Conservation (phyloP, 2,329 filamentous ascomycete species). For the Aureobasidium sp. region DNA sequence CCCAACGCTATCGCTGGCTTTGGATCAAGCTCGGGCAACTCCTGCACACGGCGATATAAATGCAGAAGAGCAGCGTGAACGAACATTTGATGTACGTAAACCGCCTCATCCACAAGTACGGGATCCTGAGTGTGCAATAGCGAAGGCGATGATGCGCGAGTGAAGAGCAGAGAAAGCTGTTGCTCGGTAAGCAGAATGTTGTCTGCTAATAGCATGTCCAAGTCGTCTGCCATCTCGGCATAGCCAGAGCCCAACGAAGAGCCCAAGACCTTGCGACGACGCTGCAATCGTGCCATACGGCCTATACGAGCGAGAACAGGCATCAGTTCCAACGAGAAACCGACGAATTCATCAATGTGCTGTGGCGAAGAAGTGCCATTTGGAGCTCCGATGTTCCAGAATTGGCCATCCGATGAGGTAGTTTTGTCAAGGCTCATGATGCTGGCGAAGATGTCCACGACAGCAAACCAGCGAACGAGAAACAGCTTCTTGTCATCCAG, state of each 20-base stretch:
- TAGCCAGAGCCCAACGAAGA: neutral
- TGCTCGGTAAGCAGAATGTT: constrained; percentile 8
- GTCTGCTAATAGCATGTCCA: constrained; percentile 4
- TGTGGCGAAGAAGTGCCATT: neutral
- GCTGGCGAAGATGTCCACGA: constrained; percentile 9
- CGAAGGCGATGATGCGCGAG: constrained; percentile 2
- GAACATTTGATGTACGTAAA: constrained; percentile 6
- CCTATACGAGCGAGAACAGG: constrained; percentile 8
- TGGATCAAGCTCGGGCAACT: neutral
- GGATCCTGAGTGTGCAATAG: neutral
- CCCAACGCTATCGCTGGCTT: constrained; percentile 4
- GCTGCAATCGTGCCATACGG: constrained; percentile 14
- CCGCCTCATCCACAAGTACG: neutral
- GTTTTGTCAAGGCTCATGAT: constrained; percentile 14
- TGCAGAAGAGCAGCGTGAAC: constrained; percentile 8
- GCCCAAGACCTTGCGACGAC: neutral
- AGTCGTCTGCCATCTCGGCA: constrained; percentile 7
- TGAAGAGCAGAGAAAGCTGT: constrained; percentile 1
- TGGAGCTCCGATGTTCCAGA: constrained; percentile 8
- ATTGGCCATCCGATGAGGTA: neutral
- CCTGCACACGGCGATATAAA: constrained; percentile 8
- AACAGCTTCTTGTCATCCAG: constrained; percentile 3
- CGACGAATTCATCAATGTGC: constrained; percentile 15
- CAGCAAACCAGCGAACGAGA: constrained; percentile 9
- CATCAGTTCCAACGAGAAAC: constrained; percentile 14